Base-by-base conservation (phyloP, 768 basidiomycete species). In the Trametopsis cervina region DNA sequence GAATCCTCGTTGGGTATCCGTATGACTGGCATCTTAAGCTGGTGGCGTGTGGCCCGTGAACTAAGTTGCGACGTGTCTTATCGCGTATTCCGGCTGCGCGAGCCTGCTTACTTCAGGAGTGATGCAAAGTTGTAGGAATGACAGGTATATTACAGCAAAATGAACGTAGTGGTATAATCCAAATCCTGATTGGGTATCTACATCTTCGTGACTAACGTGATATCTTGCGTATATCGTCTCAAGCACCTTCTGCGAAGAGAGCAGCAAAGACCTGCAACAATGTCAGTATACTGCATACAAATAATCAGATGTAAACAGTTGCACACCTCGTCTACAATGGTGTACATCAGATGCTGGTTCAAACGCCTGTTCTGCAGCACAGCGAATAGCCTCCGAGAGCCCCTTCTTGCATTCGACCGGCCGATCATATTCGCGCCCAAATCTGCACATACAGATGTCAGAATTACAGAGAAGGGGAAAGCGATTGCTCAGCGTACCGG, bases 401-500 rank as follows among this genome's bases (percentile, higher is more conserved):
- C 96, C 37, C 93, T 77, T 11, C 93, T 80, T 15, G 95, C 93
- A 61, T 99, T 98, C 2, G 89, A 85, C 24, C 93, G 78, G n/a
- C 96, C 96, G 55, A 97, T 97, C 86, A 97, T 92, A 58, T 96
- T 97, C 5, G 95, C 91, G 25, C 90, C 93, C 44, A 97, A 67
- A 60, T 98, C 95, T 96, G 55, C 7, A 35, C 18, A n/a, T n/a
- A n/a, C n/a, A 46, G 23, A 35, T 35, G 18, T 26, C 35, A 51
- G 24, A 0, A 42, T 18, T 22, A 12, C n/a, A n/a, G 17, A 11
- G 3, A 11, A 38, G 13, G n/a, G 17, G 12, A 20, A n/a, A 23
- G n/a, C 22, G 26, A 44, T 2, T 22, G 21, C 7, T 27, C 18
- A 26, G 20, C 4, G 4, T 48, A 92, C 94, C 94, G 61, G 96